Percentiles rank a stretch among this genome's conserved stretches.
Evolutionary conservation across 2,329 filamentous ascomycete species (phyloP).

Genomic region (Aureobasidium leucospermi): DNA sequence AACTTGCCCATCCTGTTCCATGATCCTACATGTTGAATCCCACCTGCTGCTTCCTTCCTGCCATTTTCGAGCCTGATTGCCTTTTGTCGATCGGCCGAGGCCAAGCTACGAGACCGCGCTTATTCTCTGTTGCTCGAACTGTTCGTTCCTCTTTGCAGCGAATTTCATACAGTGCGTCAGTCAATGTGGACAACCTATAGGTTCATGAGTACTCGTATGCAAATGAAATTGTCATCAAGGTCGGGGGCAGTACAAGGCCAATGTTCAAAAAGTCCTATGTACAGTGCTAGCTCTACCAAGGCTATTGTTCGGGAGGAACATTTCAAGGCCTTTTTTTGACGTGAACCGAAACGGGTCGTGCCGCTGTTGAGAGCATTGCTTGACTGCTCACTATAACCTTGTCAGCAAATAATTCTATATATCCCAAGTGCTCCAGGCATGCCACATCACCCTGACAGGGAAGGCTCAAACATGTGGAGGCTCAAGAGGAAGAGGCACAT

Average conservation of each 20-base stretch:
- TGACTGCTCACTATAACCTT: not conserved
- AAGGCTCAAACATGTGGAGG: not conserved
- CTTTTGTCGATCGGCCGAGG: not conserved
- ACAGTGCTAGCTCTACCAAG: not conserved
- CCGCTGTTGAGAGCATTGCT: not conserved
- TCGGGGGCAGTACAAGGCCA: not conserved
- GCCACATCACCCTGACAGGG: not conserved
- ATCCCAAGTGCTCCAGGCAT: not conserved
- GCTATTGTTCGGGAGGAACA: not conserved
- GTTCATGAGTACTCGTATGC: not conserved
- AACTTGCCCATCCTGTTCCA: not conserved
- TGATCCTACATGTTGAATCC: not conserved
- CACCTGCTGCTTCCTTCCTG: not conserved
- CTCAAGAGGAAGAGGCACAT: not conserved
- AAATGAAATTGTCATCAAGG: not conserved
- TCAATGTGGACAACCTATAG: too few relatives aligned
- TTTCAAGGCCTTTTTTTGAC: not conserved
- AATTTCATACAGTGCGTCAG: too few relatives aligned
- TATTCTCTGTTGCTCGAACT: not conserved
- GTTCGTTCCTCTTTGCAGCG: not conserved
- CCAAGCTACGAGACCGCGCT: not conserved
- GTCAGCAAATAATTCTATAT: not conserved
- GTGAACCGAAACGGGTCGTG: not conserved
- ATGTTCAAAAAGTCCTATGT: not conserved
- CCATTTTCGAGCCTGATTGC: not conserved